Conservation (phyloP, 2,329 filamentous ascomycete species). For the Sporothrix phasma region DNA sequence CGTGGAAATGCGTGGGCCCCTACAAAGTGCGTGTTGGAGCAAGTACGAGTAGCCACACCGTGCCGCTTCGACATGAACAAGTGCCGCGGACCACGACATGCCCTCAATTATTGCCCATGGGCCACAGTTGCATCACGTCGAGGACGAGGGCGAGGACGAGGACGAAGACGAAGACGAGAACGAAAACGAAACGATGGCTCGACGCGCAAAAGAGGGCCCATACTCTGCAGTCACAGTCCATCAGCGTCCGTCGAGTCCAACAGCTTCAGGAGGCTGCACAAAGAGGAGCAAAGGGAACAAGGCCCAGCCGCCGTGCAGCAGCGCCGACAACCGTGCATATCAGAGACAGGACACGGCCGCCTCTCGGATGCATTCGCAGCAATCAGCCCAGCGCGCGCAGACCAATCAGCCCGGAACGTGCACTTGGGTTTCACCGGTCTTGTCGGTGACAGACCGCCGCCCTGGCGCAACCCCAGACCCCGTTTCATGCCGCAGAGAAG, state of each 20-base stretch:
- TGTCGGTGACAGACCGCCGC: neutral
- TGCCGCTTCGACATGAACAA: neutral
- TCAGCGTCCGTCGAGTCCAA: neutral
- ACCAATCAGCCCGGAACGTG: constrained; percentile 22
- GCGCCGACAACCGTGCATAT: neutral
- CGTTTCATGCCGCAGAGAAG: neutral
- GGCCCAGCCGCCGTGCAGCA: constrained; percentile 2
- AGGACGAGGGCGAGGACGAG: too few relatives aligned
- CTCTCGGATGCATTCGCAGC: neutral
- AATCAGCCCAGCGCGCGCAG: neutral
- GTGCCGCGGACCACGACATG: neutral
- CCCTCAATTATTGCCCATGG: neutral
- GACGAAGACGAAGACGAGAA: neutral
- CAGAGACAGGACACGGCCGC: neutral
- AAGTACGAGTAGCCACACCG: too few relatives aligned
- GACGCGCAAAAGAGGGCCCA: neutral
- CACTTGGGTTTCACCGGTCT: constrained; percentile 7
- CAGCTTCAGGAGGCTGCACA: neutral
- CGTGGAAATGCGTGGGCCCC: too few relatives aligned
- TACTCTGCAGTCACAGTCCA: neutral
- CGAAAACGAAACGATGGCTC: neutral
- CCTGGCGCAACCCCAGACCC: neutral
- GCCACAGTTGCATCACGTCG: neutral
- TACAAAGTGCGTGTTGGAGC: too few relatives aligned
- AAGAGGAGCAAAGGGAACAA: neutral